Percentiles rank a stretch among this genome's conserved stretches.
phyloP scores from a whole-genome alignment of 164 flowering plant genomes.

The Cinnamomum chago region DNA sequence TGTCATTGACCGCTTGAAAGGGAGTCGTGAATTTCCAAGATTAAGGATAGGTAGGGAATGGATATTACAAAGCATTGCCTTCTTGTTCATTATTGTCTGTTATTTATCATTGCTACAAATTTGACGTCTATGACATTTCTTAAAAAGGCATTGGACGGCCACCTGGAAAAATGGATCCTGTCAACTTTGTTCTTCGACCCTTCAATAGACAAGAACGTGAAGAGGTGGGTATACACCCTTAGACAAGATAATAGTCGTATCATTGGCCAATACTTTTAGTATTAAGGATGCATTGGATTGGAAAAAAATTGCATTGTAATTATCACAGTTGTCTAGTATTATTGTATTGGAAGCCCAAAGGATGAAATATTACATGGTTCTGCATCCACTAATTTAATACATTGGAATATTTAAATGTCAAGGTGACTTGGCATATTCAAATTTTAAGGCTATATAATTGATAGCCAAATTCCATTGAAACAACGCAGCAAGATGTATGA shows the following conservation, averaged over 20 bases:
- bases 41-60: conserved; percentile 61
- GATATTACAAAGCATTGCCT: not conserved
- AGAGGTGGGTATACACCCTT: conserved; percentile 48
- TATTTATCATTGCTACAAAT: not conserved
- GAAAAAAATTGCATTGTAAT: too few species aligned
- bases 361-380: not conserved
- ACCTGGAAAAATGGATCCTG: conserved; percentile 87
- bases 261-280: too few species aligned
- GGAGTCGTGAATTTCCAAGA: conserved; percentile 80
- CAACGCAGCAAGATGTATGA: too few species aligned
- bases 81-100: not conserved
- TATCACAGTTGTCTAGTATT: too few species aligned
- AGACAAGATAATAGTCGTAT: too few species aligned
- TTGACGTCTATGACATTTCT: not conserved
- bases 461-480: too few species aligned
- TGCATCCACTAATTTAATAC: not conserved
- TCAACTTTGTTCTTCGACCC: conserved; percentile 64
- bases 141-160: conserved; percentile 86
- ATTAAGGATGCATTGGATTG: too few species aligned
- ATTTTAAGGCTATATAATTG: too few species aligned
- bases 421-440: too few species aligned
- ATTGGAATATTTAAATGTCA: not conserved
- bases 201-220: conserved; percentile 70
- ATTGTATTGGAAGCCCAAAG: not conserved
- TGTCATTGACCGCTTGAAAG: conserved; percentile 72